These are phyloP conservation scores for Solanum clarkiae DNA, from an alignment of 257 asterid genomes.

Conservation along the genomic window DNA sequence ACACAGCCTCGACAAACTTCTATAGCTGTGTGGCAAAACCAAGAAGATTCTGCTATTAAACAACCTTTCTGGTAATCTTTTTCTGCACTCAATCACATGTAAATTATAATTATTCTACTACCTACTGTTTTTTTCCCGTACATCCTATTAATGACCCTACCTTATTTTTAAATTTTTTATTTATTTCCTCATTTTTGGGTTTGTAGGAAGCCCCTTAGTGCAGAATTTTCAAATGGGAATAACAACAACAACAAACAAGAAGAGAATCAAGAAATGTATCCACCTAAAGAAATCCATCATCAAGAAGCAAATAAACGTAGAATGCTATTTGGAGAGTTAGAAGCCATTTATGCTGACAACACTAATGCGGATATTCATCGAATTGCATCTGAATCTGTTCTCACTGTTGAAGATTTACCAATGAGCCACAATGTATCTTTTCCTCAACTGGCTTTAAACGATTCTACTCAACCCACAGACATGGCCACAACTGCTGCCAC, in stretches of 20 bases:
- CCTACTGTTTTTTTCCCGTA: not conserved
- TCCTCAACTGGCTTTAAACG: not conserved
- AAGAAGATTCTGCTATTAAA: slow-evolving; percentile 39
- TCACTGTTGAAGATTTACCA: slow-evolving; percentile 3
- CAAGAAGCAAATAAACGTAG: slow-evolving; percentile 11
- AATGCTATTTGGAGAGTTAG: slow-evolving; percentile 44
- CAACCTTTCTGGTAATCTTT: slow-evolving; percentile 36
- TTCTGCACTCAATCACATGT: slow-evolving; percentile 1
- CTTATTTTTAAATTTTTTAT: not conserved
- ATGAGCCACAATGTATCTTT: not conserved
- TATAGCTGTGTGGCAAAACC: slow-evolving; percentile 41
- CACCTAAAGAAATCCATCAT: not conserved
- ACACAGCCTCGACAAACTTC: slow-evolving; percentile 28
- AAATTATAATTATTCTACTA: not conserved
- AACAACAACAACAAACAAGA: slow-evolving; percentile 26
- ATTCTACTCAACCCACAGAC: not conserved
- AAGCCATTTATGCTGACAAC: slow-evolving; percentile 33
- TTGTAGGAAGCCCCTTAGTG: slow-evolving; percentile 43
- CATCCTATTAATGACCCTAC: not conserved
- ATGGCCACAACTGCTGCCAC: not conserved
- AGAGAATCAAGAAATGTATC: slow-evolving; percentile 13
- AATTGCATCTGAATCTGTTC: slow-evolving; percentile 13
- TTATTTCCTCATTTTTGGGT: not conserved
- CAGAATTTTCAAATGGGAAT: slow-evolving; percentile 18
- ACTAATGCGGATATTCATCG: slow-evolving; percentile 8